phyloP scores from a whole-genome alignment of 1,284 basidiomycete genomes.

The Anthracocystis panici-leucophaei region DNA sequence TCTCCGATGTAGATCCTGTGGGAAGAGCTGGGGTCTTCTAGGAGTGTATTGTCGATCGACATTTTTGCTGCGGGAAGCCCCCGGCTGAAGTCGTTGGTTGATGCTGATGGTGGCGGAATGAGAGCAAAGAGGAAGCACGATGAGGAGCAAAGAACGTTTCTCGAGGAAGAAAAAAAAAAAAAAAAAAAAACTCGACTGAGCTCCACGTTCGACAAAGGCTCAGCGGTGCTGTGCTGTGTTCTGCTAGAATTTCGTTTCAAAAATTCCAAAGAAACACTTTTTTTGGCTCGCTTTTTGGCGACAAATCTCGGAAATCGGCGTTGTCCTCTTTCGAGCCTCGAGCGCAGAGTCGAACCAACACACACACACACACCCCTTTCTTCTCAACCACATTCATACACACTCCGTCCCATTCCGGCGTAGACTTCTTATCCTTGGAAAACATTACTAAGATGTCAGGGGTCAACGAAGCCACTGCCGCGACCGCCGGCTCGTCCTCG shows the following conservation, averaged over 20 bases:
- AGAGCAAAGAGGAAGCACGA: neutral
- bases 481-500: neutral
- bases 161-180: neutral
- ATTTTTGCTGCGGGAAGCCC: conserved; percentile 9
- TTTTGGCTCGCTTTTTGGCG: neutral
- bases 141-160: neutral
- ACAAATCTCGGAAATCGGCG: conserved; percentile 10
- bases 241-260: neutral
- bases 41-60: conserved; percentile 20
- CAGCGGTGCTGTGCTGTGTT: too few relatives aligned
- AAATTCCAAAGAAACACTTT: conserved; percentile 11
- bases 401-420: neutral
- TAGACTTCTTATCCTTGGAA: neutral
- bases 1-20: conserved; percentile 54
- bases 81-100: neutral
- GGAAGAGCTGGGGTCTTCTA: conserved; percentile 37
- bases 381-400: too few relatives aligned
- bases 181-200: conserved; percentile 2
- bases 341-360: neutral
- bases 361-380: too few relatives aligned
- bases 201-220: neutral
- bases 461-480: conserved; percentile 1
- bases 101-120: neutral
- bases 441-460: conserved; percentile 11
- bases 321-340: neutral